Conservation (phyloP, 2,329 filamentous ascomycete species). For the Fusarium devonianum region DNA sequence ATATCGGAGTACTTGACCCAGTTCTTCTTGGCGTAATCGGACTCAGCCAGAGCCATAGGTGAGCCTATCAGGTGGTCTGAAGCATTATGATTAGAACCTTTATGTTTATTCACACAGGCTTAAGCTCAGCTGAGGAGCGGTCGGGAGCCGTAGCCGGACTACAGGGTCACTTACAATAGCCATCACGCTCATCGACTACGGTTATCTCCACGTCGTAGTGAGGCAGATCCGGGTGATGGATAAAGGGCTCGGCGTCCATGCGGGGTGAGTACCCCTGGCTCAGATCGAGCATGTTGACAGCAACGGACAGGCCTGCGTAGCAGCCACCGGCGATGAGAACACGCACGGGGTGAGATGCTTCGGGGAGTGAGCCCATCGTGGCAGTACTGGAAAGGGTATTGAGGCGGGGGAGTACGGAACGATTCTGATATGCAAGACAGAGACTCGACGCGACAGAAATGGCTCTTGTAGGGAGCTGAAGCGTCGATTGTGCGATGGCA, state of each 20-base stretch:
- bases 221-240: slow-evolving; percentile 51
- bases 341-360: slow-evolving; percentile 51
- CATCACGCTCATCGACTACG: slow-evolving; percentile 80
- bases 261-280: slow-evolving; percentile 64
- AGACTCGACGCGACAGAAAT: slow-evolving; percentile 5
- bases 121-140: neutral
- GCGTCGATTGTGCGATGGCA: slow-evolving; percentile 10
- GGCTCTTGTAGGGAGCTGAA: slow-evolving; percentile 7
- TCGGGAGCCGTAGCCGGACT: no score
- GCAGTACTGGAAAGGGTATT: slow-evolving; percentile 23
- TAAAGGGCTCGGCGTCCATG: slow-evolving; percentile 47
- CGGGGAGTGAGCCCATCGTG: slow-evolving; percentile 45
- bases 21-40: slow-evolving; percentile 68
- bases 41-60: slow-evolving; percentile 72
- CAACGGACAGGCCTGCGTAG: slow-evolving; percentile 73
- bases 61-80: slow-evolving; percentile 78
- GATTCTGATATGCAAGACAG: slow-evolving; percentile 9
- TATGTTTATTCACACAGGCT: neutral
- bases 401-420: slow-evolving; percentile 7
- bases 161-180: slow-evolving; percentile 71
- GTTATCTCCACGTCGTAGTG: slow-evolving; percentile 71
- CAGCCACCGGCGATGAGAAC: slow-evolving; percentile 75
- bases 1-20: slow-evolving; percentile 76
- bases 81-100: slow-evolving; percentile 10
- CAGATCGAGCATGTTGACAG: slow-evolving; percentile 72